Evolutionary conservation across 192 early-diverging fungal species (phyloP).

Genomic region (Mortierella alpina): DNA sequence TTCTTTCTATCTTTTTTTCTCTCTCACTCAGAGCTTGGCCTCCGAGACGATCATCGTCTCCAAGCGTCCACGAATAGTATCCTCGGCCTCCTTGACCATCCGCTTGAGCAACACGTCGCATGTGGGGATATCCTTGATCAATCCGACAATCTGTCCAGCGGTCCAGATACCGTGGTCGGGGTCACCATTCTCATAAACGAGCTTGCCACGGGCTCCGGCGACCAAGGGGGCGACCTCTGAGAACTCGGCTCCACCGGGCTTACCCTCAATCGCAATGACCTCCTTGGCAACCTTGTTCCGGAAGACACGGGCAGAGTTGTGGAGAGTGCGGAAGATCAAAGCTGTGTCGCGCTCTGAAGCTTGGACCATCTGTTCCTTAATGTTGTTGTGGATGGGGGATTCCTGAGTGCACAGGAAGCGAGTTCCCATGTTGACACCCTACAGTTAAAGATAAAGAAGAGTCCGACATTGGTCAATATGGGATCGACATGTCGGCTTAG

Average conservation of each 20-base stretch:
- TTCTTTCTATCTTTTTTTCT: not conserved
- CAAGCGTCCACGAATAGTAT: conserved; percentile 48
- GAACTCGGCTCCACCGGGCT: conserved; percentile 71
- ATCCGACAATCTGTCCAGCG: conserved; percentile 75
- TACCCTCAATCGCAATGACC: conserved; percentile 75
- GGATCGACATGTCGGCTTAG: too few species aligned
- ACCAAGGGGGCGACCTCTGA: conserved; percentile 77
- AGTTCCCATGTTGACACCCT: conserved; percentile 86
- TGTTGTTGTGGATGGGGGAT: conserved; percentile 76
- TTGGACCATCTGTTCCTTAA: conserved; percentile 80
- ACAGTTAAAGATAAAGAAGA: conserved; percentile 3
- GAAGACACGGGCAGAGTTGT: conserved; percentile 84
- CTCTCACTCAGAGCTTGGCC: conserved; percentile 31
- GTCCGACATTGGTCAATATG: not conserved
- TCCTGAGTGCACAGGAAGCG: conserved; percentile 88
- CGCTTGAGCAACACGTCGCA: conserved; percentile 71
- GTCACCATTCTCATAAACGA: conserved; percentile 67
- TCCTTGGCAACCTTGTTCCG: conserved; percentile 76
- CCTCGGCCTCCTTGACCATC: conserved; percentile 67
- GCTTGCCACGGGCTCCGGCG: conserved; percentile 67
- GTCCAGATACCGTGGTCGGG: conserved; percentile 70
- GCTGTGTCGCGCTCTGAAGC: conserved; percentile 72
- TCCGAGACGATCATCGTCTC: conserved; percentile 33
- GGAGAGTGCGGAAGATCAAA: conserved; percentile 80
- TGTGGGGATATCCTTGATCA: conserved; percentile 84